Conservation (phyloP, 2,329 filamentous ascomycete species). For the Apiospora arundinis region DNA sequence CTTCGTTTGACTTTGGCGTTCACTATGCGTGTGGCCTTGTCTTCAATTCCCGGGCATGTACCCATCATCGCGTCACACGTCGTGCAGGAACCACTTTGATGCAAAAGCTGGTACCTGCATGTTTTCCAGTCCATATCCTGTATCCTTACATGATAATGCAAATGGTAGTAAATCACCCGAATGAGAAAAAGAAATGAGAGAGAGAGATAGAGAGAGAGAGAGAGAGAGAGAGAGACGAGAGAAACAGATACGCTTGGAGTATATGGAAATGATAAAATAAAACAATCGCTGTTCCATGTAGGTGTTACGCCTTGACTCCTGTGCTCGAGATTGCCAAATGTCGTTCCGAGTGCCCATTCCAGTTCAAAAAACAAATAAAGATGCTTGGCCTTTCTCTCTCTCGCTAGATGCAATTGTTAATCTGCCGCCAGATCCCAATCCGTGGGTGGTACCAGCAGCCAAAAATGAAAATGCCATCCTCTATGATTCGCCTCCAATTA, state of each 20-base stretch:
- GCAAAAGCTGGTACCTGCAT: slow-evolving; percentile 15
- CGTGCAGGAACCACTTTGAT: slow-evolving; percentile 10
- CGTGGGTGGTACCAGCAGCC: background rate
- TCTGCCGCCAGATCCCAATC: background rate
- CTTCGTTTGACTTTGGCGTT: background rate
- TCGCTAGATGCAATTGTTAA: background rate
- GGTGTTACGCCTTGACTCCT: slow-evolving; percentile 17
- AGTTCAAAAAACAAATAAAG: background rate
- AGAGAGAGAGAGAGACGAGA: background rate
- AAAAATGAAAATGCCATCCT: slow-evolving; percentile 14
- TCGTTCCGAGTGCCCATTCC: slow-evolving; percentile 11
- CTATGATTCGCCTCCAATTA: background rate
- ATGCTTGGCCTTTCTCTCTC: slow-evolving; percentile 7
- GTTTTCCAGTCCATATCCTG: slow-evolving; percentile 17
- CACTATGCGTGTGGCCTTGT: background rate
- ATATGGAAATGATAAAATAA: background rate
- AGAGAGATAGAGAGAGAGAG: background rate
- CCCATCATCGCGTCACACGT: slow-evolving; percentile 16
- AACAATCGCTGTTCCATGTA: slow-evolving; percentile 8
- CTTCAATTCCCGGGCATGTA: slow-evolving; percentile 9
- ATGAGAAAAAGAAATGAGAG: background rate
- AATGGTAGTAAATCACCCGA: background rate
- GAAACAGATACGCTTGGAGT: slow-evolving; percentile 5
- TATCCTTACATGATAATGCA: slow-evolving; percentile 6
- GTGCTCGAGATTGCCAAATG: slow-evolving; percentile 14